Base-by-base conservation (phyloP, 441 rosid species). In the Cnidoscolus chayamansa region DNA sequence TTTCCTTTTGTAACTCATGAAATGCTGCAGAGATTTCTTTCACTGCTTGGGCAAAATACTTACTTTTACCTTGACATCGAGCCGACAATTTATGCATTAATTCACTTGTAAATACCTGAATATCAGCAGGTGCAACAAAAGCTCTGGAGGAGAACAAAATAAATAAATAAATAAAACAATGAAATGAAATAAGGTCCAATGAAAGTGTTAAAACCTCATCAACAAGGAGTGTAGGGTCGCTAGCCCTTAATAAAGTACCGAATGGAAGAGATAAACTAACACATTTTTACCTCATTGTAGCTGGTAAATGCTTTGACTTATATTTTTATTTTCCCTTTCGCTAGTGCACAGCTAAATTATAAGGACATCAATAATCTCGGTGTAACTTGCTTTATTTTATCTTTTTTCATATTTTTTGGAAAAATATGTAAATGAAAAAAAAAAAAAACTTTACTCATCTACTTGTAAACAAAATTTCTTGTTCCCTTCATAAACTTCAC, bases 121-220 rank as follows among this genome's bases (percentile, higher is more conserved):
- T 90, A 87, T 96, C 97, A 72, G 78, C 81, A 4, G 97, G 90
- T 12, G 93, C 86, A 83, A 96, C 94, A 83, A 90, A 96, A 78
- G 93, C 99, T 81, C 99, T 96, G 96, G 80, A 78, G 54, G 71
- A 55, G 76, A 40, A 71, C 53, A 71, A 67, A 51, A 75, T 16
- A 74, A 72, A 11, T 30, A 49, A 53, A 56, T 68, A 54, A 78
- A 64, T 16, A 74, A 72, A 11, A 35, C 53, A 53, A 56, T 68
- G 51, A 65, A 49, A 31, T 76, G 64, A 40, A 40, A 40, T 40
- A 6, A 79, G 25, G 5, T 12, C 32, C 1, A 77, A 49, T 17
- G 2, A 19, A 4, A 15, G 16, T 11, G 25, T 58, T 48, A 64
- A 50, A 73, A 71, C 56, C 31, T 7, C 15, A 45, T 30, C 10